Evolutionary conservation across 768 basidiomycete genomes (phyloP), one percentile per base, ranked within the genome.

Genomic region (Hortiboletus campestris): DNA sequence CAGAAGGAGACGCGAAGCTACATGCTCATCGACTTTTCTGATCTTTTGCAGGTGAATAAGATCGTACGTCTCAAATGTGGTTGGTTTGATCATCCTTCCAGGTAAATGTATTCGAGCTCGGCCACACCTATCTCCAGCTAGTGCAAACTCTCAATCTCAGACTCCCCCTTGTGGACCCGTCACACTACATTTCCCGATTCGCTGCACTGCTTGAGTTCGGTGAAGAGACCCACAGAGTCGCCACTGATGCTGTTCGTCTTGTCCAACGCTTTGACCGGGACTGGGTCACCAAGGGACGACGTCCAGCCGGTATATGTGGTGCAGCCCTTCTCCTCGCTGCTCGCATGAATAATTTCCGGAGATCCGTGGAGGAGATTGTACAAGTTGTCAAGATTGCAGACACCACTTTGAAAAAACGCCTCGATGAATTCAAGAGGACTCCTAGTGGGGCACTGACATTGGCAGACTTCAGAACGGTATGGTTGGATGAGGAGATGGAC

Each of bases 321-420:
- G 97, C 97, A 0, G 94, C 92, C 28, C 81, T 98, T 29, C 80
- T 98, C 39, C 83, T 99, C 16, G 97, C 97, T 0, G 97, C 94
- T 32, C 85, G 97, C 25, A 98, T 99, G 97, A 98, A 96, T 75
- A 97, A 97, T 71, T 98, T 96, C 67, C 78, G 95, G 41, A 79
- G 97, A 44, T 91, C 88, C 25, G 80, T 98, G 12, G 91, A 95
- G 67, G 97, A 99, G 72, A 90, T 99, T 45, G 94, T 98, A 19
- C 97, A 99, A 68, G 94, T 99, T 16, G 97, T 98, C 61, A 99
- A 98, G 75, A 97, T 98, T 61, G 93, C 94, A n/a, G 94, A 98
- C 65, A 87, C 86, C 12, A 99, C 97, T 4, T 74, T 99, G 41
- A 86, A 87, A 74, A 98, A 96, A 72, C 84, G 97, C 17, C 76